Conservation (phyloP, 2,329 filamentous ascomycete species). For the Aspergillus novoparasiticus region DNA sequence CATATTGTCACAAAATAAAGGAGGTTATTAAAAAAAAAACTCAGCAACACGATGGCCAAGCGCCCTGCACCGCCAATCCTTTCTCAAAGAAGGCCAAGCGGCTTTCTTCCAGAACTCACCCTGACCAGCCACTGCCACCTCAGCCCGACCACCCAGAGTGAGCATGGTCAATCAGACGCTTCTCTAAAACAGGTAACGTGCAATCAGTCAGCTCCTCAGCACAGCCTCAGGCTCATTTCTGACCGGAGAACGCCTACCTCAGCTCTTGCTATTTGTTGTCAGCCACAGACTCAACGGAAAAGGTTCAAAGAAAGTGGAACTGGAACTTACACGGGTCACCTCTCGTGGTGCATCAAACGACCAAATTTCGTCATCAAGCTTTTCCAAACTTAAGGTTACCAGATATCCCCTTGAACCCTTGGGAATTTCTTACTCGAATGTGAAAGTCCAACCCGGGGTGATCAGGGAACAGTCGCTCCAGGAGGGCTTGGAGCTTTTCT, state of each 20-base stretch:
- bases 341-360: slow-evolving; percentile 24
- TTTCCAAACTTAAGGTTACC: neutral
- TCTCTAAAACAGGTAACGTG: slow-evolving; percentile 2
- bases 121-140: neutral
- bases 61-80: neutral
- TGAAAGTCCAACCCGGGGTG: slow-evolving; percentile 23
- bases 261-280: slow-evolving; percentile 16
- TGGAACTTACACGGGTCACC: slow-evolving; percentile 19
- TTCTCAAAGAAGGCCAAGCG: neutral
- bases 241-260: slow-evolving; percentile 13
- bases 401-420: neutral
- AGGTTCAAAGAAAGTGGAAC: neutral
- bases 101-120: neutral
- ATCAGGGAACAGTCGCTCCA: slow-evolving; percentile 23
- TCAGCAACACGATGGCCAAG: slow-evolving; percentile 1
- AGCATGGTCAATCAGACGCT: neutral
- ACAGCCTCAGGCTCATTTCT: slow-evolving; percentile 15
- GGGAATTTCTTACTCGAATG: slow-evolving; percentile 21
- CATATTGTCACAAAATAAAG: neutral
- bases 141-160: neutral
- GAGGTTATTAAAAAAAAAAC: neutral
- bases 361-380: slow-evolving; percentile 22
- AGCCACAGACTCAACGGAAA: slow-evolving; percentile 3
- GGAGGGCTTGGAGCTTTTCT: slow-evolving; percentile 19
- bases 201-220: slow-evolving; percentile 10